phyloP scores from a whole-genome alignment of 805 yeast species.

The Pichia kluyveri region DNA sequence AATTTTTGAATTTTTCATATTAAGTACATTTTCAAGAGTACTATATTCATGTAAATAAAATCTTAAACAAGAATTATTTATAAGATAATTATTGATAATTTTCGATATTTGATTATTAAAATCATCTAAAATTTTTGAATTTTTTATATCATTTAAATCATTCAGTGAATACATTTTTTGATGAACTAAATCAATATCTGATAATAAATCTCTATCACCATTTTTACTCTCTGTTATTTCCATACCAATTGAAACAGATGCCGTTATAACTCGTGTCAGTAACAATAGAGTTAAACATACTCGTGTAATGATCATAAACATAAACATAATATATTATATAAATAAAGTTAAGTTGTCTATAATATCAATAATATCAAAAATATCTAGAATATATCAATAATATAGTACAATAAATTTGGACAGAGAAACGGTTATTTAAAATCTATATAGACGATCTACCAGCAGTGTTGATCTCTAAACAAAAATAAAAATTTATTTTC shows the following conservation, averaged over 20 bases:
- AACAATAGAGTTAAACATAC: not conserved
- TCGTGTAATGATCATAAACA: not conserved
- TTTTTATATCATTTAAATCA: not conserved
- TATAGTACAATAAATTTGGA: too few relatives aligned
- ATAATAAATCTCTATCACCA: not conserved
- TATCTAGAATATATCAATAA: too few relatives aligned
- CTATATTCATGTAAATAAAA: slow-evolving; percentile 11
- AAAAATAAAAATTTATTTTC: too few relatives aligned
- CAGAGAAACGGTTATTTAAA: too few relatives aligned
- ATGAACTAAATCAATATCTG: slow-evolving; percentile 3
- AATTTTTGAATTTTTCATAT: not conserved
- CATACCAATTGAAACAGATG: not conserved
- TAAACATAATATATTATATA: not conserved
- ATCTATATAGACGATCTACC: too few relatives aligned
- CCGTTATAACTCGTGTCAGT: not conserved
- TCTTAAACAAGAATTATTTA: slow-evolving; percentile 11
- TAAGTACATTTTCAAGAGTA: not conserved
- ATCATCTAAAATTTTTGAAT: not conserved
- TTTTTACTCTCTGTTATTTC: slow-evolving; percentile 1
- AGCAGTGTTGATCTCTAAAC: too few relatives aligned
- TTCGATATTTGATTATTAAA: not conserved
- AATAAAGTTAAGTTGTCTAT: too few relatives aligned
- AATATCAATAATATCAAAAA: too few relatives aligned
- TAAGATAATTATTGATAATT: slow-evolving; percentile 3
- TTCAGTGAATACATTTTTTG: slow-evolving; percentile 1